These are phyloP conservation scores for Sporodiniella umbellata DNA, from an alignment of 371 early-diverging fungal species.

Conservation along the genomic window DNA sequence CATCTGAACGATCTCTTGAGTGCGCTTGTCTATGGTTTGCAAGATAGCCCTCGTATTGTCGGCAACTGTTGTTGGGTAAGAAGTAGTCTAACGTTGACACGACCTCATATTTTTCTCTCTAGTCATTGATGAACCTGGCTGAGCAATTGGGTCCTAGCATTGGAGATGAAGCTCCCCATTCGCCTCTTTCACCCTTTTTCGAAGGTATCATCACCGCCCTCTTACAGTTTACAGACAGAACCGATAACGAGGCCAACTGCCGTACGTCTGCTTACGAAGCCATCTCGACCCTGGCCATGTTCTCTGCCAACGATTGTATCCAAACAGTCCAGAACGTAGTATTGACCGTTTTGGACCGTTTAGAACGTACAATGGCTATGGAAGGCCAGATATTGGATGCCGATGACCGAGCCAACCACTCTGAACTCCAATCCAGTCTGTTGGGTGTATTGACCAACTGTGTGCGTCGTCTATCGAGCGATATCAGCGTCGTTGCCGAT, in stretches of 20 bases:
- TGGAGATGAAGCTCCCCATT: slow-evolving; percentile 57
- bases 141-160: slow-evolving; percentile 61
- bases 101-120: no score
- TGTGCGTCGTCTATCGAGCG: slow-evolving; percentile 69
- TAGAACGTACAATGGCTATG: slow-evolving; percentile 67
- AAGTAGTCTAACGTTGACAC: no score
- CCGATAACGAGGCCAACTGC: slow-evolving; percentile 73
- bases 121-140: slow-evolving; percentile 85
- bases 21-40: slow-evolving; percentile 78
- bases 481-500: slow-evolving; percentile 74
- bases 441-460: slow-evolving; percentile 83
- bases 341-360: slow-evolving; percentile 69
- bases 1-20: slow-evolving; percentile 71
- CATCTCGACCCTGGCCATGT: slow-evolving; percentile 71
- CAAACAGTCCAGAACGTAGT: slow-evolving; percentile 69
- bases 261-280: slow-evolving; percentile 93
- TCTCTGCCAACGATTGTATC: slow-evolving; percentile 73
- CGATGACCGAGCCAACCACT: slow-evolving; percentile 77
- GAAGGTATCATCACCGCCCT: slow-evolving; percentile 75
- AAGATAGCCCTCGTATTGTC: slow-evolving; percentile 84
- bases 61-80: slow-evolving; percentile 85
- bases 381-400: slow-evolving; percentile 73
- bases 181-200: slow-evolving; percentile 77
- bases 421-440: slow-evolving; percentile 88
- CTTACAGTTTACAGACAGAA: slow-evolving; percentile 69